Conservation (phyloP, 306 rosid species). For the Glycine latifolia region DNA sequence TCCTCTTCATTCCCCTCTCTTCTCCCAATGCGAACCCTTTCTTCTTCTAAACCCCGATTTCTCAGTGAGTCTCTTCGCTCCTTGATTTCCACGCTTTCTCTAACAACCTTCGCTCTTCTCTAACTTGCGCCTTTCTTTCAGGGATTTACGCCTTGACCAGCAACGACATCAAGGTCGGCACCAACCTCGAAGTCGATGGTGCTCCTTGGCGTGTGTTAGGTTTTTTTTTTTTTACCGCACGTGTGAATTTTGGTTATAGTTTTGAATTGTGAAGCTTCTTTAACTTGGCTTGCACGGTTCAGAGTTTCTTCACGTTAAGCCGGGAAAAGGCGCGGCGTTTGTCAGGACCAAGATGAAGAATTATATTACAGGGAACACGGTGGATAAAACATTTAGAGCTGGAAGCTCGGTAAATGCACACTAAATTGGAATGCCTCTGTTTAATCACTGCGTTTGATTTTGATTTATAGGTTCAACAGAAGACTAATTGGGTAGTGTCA, state of each 20-base stretch:
- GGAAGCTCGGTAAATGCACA: constrained; percentile 73
- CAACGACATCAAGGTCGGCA: constrained; percentile 93
- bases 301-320: constrained; percentile 99
- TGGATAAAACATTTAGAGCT: constrained; percentile 95
- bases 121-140: constrained; percentile 37
- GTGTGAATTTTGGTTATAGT: neutral
- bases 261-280: neutral
- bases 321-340: constrained; percentile 98
- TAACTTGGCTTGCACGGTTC: constrained; percentile 19
- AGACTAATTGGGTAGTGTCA: neutral
- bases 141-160: constrained; percentile 81
- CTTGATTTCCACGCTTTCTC: neutral
- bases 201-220: constrained; percentile 93
- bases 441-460: constrained; percentile 1
- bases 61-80: constrained; percentile 55
- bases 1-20: constrained; percentile 54
- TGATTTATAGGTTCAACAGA: neutral
- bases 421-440: constrained; percentile 16
- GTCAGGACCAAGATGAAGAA: constrained; percentile 93
- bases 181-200: constrained; percentile 83
- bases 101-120: neutral
- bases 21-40: constrained; percentile 52
- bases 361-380: constrained; percentile 82
- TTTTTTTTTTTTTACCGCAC: constrained; percentile 19
- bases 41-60: constrained; percentile 48